phyloP scores from a whole-genome alignment of 2,329 filamentous ascomycete genomes.

The Paraconiothyrium sp. region DNA sequence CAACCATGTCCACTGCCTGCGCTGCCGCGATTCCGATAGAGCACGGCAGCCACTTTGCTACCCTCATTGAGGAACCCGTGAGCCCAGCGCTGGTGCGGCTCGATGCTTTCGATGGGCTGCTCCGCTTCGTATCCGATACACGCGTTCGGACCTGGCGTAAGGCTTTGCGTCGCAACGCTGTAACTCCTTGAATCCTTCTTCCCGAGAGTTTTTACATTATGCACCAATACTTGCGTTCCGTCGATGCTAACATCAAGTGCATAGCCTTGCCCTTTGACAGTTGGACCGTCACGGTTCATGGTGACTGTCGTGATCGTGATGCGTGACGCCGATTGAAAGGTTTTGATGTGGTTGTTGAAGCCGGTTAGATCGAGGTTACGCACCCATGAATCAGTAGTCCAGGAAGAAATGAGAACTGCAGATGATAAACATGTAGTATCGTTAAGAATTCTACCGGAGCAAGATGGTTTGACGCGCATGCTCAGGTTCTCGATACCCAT shows the following conservation, averaged over 20 bases:
- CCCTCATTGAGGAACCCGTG: constrained; percentile 23
- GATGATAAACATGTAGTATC: constrained; percentile 9
- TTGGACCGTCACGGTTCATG: constrained; percentile 21
- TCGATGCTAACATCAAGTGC: constrained; percentile 21
- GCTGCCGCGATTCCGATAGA: constrained; percentile 17
- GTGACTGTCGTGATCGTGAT: constrained; percentile 19
- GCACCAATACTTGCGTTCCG: constrained; percentile 18
- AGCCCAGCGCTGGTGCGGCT: constrained; percentile 21
- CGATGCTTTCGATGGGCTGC: constrained; percentile 18
- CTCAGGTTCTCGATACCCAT: constrained; percentile 23
- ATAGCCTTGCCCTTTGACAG: constrained; percentile 18
- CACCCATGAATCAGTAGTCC: constrained; percentile 22
- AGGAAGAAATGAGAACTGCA: constrained; percentile 14
- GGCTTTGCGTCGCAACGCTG: constrained; percentile 19
- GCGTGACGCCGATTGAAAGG: constrained; percentile 9
- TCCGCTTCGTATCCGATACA: constrained; percentile 16
- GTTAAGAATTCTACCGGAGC: constrained; percentile 17
- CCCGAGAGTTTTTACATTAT: constrained; percentile 18
- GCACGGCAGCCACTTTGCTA: constrained; percentile 7
- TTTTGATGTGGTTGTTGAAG: constrained; percentile 20
- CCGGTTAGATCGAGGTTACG: constrained; percentile 22
- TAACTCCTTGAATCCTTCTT: constrained; percentile 17
- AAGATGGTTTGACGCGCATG: constrained; percentile 18
- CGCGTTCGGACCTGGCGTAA: constrained; percentile 18
- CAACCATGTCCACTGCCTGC: constrained; percentile 22